Conservation (phyloP, 441 rosid genomes). For the Gossypium davidsonii region DNA sequence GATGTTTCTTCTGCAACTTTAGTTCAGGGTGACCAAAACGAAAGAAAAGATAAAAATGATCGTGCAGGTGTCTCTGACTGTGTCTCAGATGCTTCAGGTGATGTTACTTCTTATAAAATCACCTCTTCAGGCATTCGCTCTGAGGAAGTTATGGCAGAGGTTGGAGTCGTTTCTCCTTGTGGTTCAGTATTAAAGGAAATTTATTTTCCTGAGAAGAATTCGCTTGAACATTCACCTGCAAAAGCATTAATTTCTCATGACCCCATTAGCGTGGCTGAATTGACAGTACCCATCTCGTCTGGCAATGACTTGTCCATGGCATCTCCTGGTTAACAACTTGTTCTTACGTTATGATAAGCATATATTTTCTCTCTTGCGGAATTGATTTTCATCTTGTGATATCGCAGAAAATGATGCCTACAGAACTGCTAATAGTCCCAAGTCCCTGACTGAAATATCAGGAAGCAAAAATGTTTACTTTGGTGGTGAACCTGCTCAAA, state of each 20-base stretch:
- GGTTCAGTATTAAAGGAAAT: conserved; percentile 21
- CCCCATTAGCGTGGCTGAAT: conserved; percentile 14
- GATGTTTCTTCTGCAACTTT: conserved; percentile 24
- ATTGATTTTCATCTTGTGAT: conserved; percentile 12
- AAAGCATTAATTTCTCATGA: conserved; percentile 12
- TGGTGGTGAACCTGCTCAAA: conserved; percentile 1
- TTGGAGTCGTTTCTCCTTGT: conserved; percentile 16
- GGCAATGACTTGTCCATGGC: conserved; percentile 24
- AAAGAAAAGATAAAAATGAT: conserved; percentile 5
- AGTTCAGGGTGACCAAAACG: conserved; percentile 13
- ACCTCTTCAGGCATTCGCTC: background rate
- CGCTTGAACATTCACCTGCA: conserved; percentile 17
- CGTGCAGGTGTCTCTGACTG: conserved; percentile 10
- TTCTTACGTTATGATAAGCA: conserved; percentile 4
- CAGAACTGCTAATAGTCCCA: background rate
- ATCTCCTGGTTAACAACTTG: conserved; percentile 37
- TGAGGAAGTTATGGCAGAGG: conserved; percentile 19
- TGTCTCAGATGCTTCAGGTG: conserved; percentile 19
- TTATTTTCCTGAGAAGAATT: conserved; percentile 18
- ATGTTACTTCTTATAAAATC: conserved; percentile 9
- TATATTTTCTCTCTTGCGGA: background rate
- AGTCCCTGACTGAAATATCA: conserved; percentile 2
- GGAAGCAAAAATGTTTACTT: conserved; percentile 8
- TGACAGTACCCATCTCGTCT: conserved; percentile 14
- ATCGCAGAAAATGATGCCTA: conserved; percentile 13